These are phyloP conservation scores for Xylariaceae sp. DNA, from an alignment of 2,329 filamentous ascomycete species.

Conservation along the genomic window DNA sequence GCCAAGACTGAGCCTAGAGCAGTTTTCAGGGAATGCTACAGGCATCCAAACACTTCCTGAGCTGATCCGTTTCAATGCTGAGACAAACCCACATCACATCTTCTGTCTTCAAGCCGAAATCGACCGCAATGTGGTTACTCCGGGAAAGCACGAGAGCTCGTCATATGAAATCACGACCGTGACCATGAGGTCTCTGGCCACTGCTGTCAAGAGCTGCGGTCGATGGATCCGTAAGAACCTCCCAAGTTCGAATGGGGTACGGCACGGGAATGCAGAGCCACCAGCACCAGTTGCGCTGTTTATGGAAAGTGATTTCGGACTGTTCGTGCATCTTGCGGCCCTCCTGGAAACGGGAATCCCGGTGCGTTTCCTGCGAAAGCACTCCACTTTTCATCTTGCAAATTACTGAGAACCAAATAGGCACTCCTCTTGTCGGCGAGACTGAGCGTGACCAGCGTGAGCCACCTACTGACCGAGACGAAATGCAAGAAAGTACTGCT, in stretches of 20 bases:
- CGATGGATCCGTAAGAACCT: slow-evolving; percentile 7
- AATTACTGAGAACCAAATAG: slow-evolving; percentile 1
- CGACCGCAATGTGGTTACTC: background rate
- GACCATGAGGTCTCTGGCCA: slow-evolving; percentile 7
- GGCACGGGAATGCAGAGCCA: slow-evolving; percentile 1
- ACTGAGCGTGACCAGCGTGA: slow-evolving; percentile 9
- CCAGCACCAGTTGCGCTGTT: slow-evolving; percentile 13
- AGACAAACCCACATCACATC: slow-evolving; percentile 11
- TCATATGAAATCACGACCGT: slow-evolving; percentile 5
- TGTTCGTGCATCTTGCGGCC: slow-evolving; percentile 13
- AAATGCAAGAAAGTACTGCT: background rate
- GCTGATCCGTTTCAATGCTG: slow-evolving; percentile 15
- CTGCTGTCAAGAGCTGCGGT: slow-evolving; percentile 5
- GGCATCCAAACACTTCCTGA: slow-evolving; percentile 14
- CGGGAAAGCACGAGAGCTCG: no score
- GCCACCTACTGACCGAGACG: slow-evolving; percentile 6
- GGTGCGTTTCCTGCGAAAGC: slow-evolving; percentile 1
- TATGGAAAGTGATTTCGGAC: slow-evolving; percentile 10
- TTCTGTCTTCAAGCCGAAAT: slow-evolving; percentile 15
- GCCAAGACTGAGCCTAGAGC: slow-evolving; percentile 3
- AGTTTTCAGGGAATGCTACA: background rate
- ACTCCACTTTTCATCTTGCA: background rate
- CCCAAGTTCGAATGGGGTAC: background rate
- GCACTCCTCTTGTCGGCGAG: slow-evolving; percentile 18
- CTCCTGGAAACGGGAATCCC: slow-evolving; percentile 9